A percentile compares a stretch with the other conserved stretches of the same genome.
Evolutionary conservation across 129 eudicot genomes (phyloP).

Genomic region (Solidago caesia): DNA sequence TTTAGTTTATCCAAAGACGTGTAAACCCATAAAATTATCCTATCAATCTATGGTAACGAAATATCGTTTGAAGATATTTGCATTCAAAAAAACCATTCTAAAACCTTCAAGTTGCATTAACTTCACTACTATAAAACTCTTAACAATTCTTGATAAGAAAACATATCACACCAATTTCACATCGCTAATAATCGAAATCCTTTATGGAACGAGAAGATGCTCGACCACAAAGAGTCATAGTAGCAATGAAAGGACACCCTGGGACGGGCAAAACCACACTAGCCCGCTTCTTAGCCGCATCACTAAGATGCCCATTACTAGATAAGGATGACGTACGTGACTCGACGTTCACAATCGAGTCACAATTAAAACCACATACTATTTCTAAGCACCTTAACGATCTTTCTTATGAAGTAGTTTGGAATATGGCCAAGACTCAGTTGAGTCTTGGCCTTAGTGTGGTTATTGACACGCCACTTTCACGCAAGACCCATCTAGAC

Average conservation of each 20-base stretch:
- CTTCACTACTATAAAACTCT: slow-evolving; percentile 2
- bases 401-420: slow-evolving; percentile 57
- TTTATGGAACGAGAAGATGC: slow-evolving; percentile 28
- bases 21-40: neutral
- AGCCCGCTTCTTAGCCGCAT: slow-evolving; percentile 51
- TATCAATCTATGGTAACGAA: neutral
- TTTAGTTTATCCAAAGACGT: neutral
- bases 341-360: slow-evolving; percentile 39
- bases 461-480: slow-evolving; percentile 74
- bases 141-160: neutral
- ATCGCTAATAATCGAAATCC: neutral
- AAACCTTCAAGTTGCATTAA: neutral
- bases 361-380: slow-evolving; percentile 10
- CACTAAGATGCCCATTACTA: slow-evolving; percentile 54
- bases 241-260: slow-evolving; percentile 92
- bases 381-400: slow-evolving; percentile 42
- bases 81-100: neutral
- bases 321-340: slow-evolving; percentile 73
- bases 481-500: slow-evolving; percentile 47
- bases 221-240: slow-evolving; percentile 22
- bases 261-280: slow-evolving; percentile 71
- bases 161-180: neutral
- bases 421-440: slow-evolving; percentile 52
- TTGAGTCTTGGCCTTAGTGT: slow-evolving; percentile 58
- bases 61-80: neutral